Evolutionary conservation across 257 asterid genomes (phyloP), one percentile per base, ranked within the genome.

Genomic region (Orobanche coerulescens): DNA sequence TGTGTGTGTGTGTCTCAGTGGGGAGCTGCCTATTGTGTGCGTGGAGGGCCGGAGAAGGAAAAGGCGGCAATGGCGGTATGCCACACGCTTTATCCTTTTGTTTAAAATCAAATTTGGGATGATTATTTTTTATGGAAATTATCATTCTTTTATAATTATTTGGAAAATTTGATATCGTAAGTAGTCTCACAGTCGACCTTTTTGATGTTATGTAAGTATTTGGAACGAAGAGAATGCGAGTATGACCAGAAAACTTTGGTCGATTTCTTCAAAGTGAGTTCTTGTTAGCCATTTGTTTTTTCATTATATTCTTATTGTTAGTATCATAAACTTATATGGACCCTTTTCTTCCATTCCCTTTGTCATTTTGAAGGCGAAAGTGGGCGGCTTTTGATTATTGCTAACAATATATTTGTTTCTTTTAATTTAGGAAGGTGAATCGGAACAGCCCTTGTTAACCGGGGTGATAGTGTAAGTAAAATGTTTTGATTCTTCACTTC

Each of bases 1-100:
- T n/a, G n/a, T n/a, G n/a, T n/a, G n/a, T n/a, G n/a, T n/a, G 7
- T 42, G 7, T 55, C 51, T 3, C 78, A 92, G 98, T 92, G 98
- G 97, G 97, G 97, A 48, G 89, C 96, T 65, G 97, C 87, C 40
- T 87, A 78, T 65, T 85, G 96, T 46, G 78, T 90, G 40, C 76
- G 91, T 42, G 97, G 97, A 48, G 96, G 96, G 28, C 78, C 81
- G 2, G 96, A 83, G 51, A 84, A 73, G 62, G 97, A 90, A 61
- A 81, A 76, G 61, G 86, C 87, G 24, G 94, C 91, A 56, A 88
- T 92, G 88, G 85, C 75, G 84, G 97, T 87, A 80, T 66, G 72
- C 50, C 33, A 36, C 33, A 15, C 37, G 20, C 51, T 48, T 58
- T 46, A 22, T 18, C 44, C 18, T 31, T 47, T 15, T 1, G 4